Conservation (phyloP, 805 yeast species). For the Kluyveromyces siamensis region DNA sequence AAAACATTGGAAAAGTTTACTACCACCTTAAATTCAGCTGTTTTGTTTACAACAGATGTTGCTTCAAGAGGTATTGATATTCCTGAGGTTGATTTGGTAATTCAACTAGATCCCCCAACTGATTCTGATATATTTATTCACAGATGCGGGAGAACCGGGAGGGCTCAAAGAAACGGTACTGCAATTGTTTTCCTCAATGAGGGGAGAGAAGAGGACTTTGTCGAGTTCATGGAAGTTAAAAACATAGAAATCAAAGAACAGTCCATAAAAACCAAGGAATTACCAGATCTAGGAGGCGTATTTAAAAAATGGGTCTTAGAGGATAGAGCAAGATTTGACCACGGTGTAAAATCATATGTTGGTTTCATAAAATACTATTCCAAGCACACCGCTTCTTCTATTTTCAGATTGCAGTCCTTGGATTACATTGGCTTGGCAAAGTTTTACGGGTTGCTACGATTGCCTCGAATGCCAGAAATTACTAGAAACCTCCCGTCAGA, state of each 20-base stretch:
- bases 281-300: slow-evolving; percentile 15
- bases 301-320: slow-evolving; percentile 49
- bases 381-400: slow-evolving; percentile 81
- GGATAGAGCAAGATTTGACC: slow-evolving; percentile 78
- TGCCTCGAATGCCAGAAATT: slow-evolving; percentile 93
- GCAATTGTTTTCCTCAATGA: slow-evolving; percentile 66
- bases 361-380: slow-evolving; percentile 77
- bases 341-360: slow-evolving; percentile 70
- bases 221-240: slow-evolving; percentile 71
- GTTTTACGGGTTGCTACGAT: slow-evolving; percentile 69
- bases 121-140: slow-evolving; percentile 89
- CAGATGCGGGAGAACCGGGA: slow-evolving; percentile 90
- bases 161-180: slow-evolving; percentile 78
- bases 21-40: slow-evolving; percentile 39
- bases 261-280: slow-evolving; percentile 8
- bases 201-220: slow-evolving; percentile 74
- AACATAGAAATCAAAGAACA: slow-evolving; percentile 44
- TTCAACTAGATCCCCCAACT: slow-evolving; percentile 93
- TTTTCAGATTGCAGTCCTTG: slow-evolving; percentile 63
- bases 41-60: slow-evolving; percentile 91
- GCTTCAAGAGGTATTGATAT: slow-evolving; percentile 96
- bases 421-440: slow-evolving; percentile 67
- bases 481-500: slow-evolving; percentile 39
- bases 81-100: slow-evolving; percentile 86
- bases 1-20: slow-evolving; percentile 61